These are phyloP conservation scores for Phoma herbarum DNA, from an alignment of 2,329 filamentous ascomycete genomes.

Conservation along the genomic window DNA sequence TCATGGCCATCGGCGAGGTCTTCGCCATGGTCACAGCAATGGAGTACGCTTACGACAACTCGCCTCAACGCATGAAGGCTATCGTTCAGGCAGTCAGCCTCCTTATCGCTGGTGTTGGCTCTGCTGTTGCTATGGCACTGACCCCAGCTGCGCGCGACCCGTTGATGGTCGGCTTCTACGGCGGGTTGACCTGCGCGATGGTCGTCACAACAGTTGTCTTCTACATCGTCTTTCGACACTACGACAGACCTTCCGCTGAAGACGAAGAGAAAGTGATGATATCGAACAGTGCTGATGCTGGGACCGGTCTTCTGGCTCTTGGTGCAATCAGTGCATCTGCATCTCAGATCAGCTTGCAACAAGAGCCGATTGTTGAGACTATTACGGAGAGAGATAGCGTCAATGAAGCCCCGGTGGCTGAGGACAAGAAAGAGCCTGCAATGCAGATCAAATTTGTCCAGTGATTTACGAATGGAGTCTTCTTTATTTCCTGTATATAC, in stretches of 20 bases:
- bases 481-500: background rate
- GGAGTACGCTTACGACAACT: slow-evolving; percentile 56
- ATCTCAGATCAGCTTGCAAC: background rate
- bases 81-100: slow-evolving; percentile 50
- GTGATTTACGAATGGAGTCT: background rate
- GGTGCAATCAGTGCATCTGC: background rate
- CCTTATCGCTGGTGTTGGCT: slow-evolving; percentile 45
- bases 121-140: slow-evolving; percentile 42
- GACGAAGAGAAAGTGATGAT: background rate
- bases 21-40: slow-evolving; percentile 54
- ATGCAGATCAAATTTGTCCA: background rate
- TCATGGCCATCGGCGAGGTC: slow-evolving; percentile 54
- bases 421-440: background rate
- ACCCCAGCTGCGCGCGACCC: slow-evolving; percentile 45
- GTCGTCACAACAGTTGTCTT: slow-evolving; percentile 34
- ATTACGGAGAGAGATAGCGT: background rate
- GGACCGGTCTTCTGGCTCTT: background rate
- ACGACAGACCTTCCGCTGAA: slow-evolving; percentile 21
- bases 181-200: slow-evolving; percentile 35
- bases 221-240: slow-evolving; percentile 36
- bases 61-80: slow-evolving; percentile 54
- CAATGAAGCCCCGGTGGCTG: background rate
- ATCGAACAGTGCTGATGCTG: background rate
- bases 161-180: slow-evolving; percentile 42
- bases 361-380: background rate